Base-by-base conservation (phyloP, 2,329 filamentous ascomycete genomes). In the Hypoxylon sp. region DNA sequence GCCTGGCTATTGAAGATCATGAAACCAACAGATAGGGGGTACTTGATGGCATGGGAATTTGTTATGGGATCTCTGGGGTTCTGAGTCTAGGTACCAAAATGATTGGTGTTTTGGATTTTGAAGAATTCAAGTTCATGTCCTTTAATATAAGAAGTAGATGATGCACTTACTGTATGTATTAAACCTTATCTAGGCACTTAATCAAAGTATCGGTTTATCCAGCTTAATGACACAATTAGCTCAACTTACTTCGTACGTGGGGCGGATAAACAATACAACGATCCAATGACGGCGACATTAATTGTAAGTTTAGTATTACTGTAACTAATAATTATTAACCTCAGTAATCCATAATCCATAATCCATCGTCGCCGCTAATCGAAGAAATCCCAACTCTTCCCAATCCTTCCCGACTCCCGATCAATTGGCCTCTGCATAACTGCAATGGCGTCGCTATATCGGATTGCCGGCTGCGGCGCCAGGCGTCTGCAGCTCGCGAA, bases 391-490 rank as follows among this genome's bases (percentile, higher is more conserved):
- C 31, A 60, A 51, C 20, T 16, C 19, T 20, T 54, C 54, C 36
- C 54, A 51, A 53, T 51, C 37, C 11, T 29, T 51, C 57, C 58
- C n/a, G n/a, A 57, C 31, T 45, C 47, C 40, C 35, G 54, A 55
- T 59, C 66, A 59, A 68, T 67, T 65, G 66, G 61, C 58, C 60
- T 55, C 53, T 57, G 50, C 61, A 63, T 58, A 64, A 56, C 62
- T 64, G 60, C 66, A 75, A 91, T 91, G 88, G 81, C 87, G 73
- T 80, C 84, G 66, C 77, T 91, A 70, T 84, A 84, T 75, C 85
- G 89, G 74, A 80, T 91, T 70, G 87, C 86, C 73, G 81, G 84
- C 79, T 82, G 80, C 74, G 80, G 83, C 72, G 86, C 86, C 73
- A 86, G 83, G 76, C 84, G 86, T 66, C 76, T 88, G 65, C 77